Evolutionary conservation across 495 filamentous ascomycete genomes (phyloP).

Genomic region (Penicillium cataractarum): DNA sequence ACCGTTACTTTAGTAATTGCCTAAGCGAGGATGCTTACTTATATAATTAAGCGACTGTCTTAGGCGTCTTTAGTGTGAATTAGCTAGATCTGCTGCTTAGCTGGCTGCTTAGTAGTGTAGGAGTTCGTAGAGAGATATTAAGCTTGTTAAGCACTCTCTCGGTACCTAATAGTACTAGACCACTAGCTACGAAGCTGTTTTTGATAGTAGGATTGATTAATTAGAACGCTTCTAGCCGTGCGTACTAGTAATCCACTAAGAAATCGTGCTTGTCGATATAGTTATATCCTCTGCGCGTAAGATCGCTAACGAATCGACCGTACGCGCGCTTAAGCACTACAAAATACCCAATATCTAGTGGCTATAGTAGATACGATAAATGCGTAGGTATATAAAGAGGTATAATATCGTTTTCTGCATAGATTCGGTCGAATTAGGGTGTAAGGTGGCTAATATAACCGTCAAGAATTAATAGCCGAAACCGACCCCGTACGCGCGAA

Average conservation of each 20-base stretch:
- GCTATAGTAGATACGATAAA: conserved; percentile 1
- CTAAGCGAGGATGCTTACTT: conserved; percentile 6
- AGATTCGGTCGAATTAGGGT: conserved; percentile 7
- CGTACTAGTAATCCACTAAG: neutral
- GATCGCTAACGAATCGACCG: neutral
- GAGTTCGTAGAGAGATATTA: conserved; percentile 14
- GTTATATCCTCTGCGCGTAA: neutral
- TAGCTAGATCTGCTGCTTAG: neutral
- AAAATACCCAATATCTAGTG: neutral
- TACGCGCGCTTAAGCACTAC: neutral
- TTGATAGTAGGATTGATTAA: conserved; percentile 2
- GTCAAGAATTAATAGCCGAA: conserved; percentile 10
- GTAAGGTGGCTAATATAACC: conserved; percentile 5
- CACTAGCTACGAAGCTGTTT: conserved; percentile 17
- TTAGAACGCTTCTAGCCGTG: neutral
- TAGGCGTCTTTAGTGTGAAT: conserved; percentile 4
- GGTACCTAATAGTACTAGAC: conserved; percentile 13
- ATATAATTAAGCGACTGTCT: neutral
- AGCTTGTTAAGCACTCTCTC: conserved; percentile 14
- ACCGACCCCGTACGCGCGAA: neutral
- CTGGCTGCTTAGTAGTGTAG: neutral
- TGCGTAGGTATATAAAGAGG: neutral
- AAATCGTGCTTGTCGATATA: conserved; percentile 5
- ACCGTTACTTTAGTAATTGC: neutral
- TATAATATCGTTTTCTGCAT: neutral